phyloP scores from a whole-genome alignment of 345 rosid species.

The Linum trigynum region DNA sequence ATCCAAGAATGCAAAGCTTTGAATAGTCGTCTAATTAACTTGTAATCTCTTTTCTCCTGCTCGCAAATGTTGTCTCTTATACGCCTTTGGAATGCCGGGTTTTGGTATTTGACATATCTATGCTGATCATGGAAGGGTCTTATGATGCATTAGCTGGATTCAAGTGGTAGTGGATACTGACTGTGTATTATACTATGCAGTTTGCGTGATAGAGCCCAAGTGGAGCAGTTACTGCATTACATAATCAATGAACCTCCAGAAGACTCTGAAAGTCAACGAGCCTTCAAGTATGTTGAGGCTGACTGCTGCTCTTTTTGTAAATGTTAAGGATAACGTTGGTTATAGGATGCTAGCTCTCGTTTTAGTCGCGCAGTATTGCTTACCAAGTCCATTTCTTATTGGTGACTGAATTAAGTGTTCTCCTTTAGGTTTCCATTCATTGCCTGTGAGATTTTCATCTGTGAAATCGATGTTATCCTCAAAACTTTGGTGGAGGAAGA shows the following conservation, averaged over 20 bases:
- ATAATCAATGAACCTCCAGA: constrained; percentile 68
- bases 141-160: neutral
- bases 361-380: too few species aligned
- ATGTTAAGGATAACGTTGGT: too few species aligned
- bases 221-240: constrained; percentile 78
- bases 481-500: constrained; percentile 90
- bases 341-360: too few species aligned
- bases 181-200: constrained; percentile 33
- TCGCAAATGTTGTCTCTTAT: neutral
- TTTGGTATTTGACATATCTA: too few species aligned
- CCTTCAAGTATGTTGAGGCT: constrained; percentile 58
- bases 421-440: constrained; percentile 74
- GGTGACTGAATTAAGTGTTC: too few species aligned
- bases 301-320: neutral
- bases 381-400: neutral
- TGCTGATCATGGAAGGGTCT: too few species aligned
- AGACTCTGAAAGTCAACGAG: constrained; percentile 78
- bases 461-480: constrained; percentile 94
- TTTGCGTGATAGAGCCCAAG: constrained; percentile 80
- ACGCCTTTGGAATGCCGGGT: neutral
- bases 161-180: constrained; percentile 10
- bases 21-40: constrained; percentile 89
- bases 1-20: constrained; percentile 99
- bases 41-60: constrained; percentile 37
- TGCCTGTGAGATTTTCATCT: constrained; percentile 92